Evolutionary conservation across 225 moss, liverwort and hornwort genomes (phyloP).

Genomic region (Pleurozium schreberi): DNA sequence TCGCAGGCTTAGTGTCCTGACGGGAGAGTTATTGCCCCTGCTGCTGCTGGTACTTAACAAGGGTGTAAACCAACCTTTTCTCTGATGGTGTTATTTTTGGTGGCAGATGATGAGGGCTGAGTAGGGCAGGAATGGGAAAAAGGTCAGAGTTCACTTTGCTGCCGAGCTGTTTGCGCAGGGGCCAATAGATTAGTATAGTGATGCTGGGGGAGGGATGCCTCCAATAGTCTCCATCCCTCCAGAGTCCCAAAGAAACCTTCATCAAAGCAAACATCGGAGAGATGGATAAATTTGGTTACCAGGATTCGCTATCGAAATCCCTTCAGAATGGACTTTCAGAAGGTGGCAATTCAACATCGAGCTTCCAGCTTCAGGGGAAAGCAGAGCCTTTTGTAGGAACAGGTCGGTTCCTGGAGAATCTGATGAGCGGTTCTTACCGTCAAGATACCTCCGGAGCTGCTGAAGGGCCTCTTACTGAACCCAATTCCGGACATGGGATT

Average conservation of each 20-base stretch:
- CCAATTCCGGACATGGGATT: neutral
- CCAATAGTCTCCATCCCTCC: neutral
- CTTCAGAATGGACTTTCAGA: slow-evolving; percentile 13
- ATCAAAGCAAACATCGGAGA: neutral
- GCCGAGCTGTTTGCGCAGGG: neutral
- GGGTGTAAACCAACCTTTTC: neutral
- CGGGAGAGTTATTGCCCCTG: neutral
- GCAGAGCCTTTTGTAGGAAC: neutral
- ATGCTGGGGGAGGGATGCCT: slow-evolving; percentile 16
- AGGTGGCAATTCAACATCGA: neutral
- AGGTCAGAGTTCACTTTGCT: neutral
- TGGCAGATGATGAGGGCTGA: neutral
- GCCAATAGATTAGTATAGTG: neutral
- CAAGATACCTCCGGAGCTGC: slow-evolving; percentile 21
- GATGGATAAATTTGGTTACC: slow-evolving; percentile 14
- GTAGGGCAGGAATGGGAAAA: neutral
- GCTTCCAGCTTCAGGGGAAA: neutral
- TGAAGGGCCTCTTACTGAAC: neutral
- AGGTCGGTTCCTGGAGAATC: slow-evolving; percentile 2
- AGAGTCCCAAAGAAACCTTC: neutral
- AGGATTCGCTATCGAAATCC: slow-evolving; percentile 14
- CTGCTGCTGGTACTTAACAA: neutral
- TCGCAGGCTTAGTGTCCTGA: neutral
- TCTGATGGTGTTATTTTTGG: neutral
- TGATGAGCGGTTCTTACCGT: neutral